Evolutionary conservation across 1,139 yeast species (phyloP).

Genomic region (Saccharomycopsis hybrid): DNA sequence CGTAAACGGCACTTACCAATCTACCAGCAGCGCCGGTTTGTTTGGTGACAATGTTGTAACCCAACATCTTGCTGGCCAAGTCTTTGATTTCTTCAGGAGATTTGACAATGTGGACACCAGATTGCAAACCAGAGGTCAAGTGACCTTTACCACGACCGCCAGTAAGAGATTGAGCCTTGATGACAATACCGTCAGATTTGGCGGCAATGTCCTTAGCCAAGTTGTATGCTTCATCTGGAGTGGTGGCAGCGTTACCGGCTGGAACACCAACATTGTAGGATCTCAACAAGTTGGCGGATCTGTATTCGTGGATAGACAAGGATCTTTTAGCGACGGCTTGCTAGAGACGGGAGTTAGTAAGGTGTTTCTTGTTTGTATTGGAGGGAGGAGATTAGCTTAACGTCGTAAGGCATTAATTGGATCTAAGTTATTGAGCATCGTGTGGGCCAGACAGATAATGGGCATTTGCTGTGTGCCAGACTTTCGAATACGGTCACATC

Average conservation of each 20-base stretch:
- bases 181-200: conserved; percentile 75
- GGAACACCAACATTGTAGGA: conserved; percentile 88
- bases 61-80: conserved; percentile 83
- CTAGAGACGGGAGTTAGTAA: neutral
- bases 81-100: conserved; percentile 84
- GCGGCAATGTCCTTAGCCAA: conserved; percentile 58
- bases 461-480: too few species aligned
- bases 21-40: conserved; percentile 98
- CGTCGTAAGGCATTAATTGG: too few species aligned
- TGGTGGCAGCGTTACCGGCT: conserved; percentile 82
- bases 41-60: conserved; percentile 91
- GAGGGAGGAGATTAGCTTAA: neutral
- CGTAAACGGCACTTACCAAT: conserved; percentile 92
- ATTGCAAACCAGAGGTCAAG: conserved; percentile 90
- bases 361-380: neutral
- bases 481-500: too few species aligned
- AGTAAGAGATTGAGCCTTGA: conserved; percentile 97
- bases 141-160: conserved; percentile 99
- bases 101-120: conserved; percentile 89
- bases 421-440: too few species aligned
- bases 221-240: conserved; percentile 80
- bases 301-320: conserved; percentile 90
- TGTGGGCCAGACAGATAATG: neutral
- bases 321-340: conserved; percentile 44
- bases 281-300: conserved; percentile 84